Base-by-base conservation (phyloP, 768 basidiomycete genomes). In the Macrolepiota fuliginosa region DNA sequence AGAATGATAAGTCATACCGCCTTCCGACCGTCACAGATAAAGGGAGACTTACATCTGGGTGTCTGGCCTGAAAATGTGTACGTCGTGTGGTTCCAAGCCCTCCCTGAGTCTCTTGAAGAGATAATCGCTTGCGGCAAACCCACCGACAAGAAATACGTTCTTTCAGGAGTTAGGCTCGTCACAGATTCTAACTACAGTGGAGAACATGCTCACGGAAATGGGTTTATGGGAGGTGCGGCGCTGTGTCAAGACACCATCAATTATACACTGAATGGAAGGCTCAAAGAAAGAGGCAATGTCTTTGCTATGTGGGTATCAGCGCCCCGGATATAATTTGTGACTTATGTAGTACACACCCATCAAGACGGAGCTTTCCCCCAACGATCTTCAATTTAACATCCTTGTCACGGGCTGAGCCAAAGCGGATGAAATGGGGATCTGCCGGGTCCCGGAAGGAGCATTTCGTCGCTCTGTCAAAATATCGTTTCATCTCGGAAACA, bases 71-170 rank as follows among this genome's bases (percentile, higher is more conserved):
- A 78, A 75, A 17, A 86, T 69, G 35, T 69, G 73, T 49, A 83
- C 66, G 19, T 77, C 76, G 0, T 74, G 66, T 1, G 71, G 64
- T 3, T 72, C 71, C 9, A 86, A 70, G 6, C 71, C 66, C 54
- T 67, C 70, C 42, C 76, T 76, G 1, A 86, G 75, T 52, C 74
- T 72, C 1, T 71, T 68, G 64, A 76, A 78, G 15, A 83, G 66
- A 74, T 78, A 83, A 49, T 80, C 77, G 58, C 77, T 82, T 0
- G 79, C 78, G 17, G 79, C 78, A 65, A 83, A 84, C 0, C 82
- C 83, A 22, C 83, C 82, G 5, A 83, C 81, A 1, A 84, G 72
- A 46, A 77, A 70, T 12, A 76, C 70, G 17, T 69, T 69, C 77
- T 76, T 55, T 39, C 12, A 22, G 11, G 22, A 3, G 22, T 37